Percentiles rank a stretch among this genome's conserved stretches.
These are phyloP conservation scores for Angophora floribunda DNA, from an alignment of 345 rosid genomes.

Conservation along the genomic window DNA sequence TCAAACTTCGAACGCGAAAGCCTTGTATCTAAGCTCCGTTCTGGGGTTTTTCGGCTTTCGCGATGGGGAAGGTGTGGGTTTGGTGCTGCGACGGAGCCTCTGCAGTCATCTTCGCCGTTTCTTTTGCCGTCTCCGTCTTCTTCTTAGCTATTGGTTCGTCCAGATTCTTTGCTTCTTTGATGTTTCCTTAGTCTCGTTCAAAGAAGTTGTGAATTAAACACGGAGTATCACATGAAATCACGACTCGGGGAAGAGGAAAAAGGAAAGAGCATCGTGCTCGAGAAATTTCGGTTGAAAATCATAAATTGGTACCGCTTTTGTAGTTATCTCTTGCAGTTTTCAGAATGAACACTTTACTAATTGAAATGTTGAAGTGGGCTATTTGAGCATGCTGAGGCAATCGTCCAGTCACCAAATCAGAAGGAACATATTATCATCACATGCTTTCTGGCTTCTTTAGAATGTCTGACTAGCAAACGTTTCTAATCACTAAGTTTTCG, in stretches of 20 bases:
- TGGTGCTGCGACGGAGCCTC: background rate
- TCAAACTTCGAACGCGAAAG: background rate
- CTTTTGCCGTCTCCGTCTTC: constrained; percentile 3
- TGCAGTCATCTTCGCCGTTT: background rate
- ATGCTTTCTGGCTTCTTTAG: background rate
- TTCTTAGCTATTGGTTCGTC: constrained; percentile 22
- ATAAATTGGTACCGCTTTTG: background rate
- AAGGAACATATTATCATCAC: background rate
- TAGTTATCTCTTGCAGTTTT: background rate
- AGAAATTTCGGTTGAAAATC: no score
- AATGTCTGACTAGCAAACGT: background rate
- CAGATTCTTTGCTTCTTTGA: background rate
- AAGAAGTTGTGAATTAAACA: background rate
- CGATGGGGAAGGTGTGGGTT: background rate
- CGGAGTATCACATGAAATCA: background rate
- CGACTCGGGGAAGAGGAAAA: background rate
- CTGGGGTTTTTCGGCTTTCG: background rate
- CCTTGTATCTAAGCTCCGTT: background rate
- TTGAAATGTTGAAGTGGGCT: background rate
- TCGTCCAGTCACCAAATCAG: background rate
- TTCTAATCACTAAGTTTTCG: background rate
- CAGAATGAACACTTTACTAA: background rate
- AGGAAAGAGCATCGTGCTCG: background rate
- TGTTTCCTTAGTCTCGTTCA: background rate
- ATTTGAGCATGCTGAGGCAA: background rate